Base-by-base conservation (phyloP, 257 asterid genomes). In the Solanum megistacrolobum region DNA sequence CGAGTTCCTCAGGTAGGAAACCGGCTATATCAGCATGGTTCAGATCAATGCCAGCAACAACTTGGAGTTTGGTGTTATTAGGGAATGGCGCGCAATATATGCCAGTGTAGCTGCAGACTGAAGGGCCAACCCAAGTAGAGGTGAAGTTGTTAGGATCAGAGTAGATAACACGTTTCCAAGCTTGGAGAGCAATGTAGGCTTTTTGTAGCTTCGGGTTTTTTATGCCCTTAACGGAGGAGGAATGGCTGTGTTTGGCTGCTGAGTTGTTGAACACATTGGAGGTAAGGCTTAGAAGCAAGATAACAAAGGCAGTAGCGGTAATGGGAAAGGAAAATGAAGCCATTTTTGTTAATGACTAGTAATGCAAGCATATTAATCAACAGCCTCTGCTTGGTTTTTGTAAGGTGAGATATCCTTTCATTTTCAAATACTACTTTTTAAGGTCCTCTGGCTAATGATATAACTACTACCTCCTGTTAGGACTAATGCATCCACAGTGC, bases 1-100 rank as follows among this genome's bases (percentile, higher is more conserved):
- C 95, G 4, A 95, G 83, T 69, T 94, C 95, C 1, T 93, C 92
- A 0, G 98, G 98, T 25, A 95, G 75, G 91, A 73, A 92, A 18
- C 97, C 98, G 6, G 98, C 98, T 20, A 95, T 92, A 86, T 95
- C 94, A 5, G 88, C 92, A 7, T 86, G 92, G 91, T 95, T 95
- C 87, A 94, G 94, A 89, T 95, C 98, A 68, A 95, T 90, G 36
- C 98, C 98, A 3, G 96, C 94, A 5, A 95, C 94, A 21, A 82
- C 86, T 73, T 36, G 87, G 12, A 78, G n/a, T 78, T 43, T 41
- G 18, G 94, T 90, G 92, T 93, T 87, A 31, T 92, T 83, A 25
- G 93, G 94, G 69, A 20, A 82, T 6, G 94, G 93, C 2, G 94
- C 90, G 21, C 98, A 95, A 32, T 87, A 95, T 69, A 94, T 74